Evolutionary conservation across 495 filamentous ascomycete species (phyloP), one percentile per base, ranked within the genome.

Genomic region (Aspergillus egyptiacus): DNA sequence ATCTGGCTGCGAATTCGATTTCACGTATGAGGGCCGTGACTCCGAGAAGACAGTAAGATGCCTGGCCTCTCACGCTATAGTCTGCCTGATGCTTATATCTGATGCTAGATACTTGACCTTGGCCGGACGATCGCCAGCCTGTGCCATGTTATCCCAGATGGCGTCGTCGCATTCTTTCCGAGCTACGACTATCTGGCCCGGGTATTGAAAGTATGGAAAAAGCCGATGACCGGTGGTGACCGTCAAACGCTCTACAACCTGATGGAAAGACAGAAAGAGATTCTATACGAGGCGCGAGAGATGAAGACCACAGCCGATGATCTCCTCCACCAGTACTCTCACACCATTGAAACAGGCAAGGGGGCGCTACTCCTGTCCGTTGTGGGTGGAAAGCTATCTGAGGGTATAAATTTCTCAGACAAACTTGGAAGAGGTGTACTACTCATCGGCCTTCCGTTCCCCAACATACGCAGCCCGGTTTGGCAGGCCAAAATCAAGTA

Each of bases 391-490:
- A 93, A 90, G 54, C 79, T 98, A 67, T 91, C 86, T 44, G 93
- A 98, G 68, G 93, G 93, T 46, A 97, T 98, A 71, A 98, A 98
- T 66, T 98, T 98, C 73, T 90, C 89, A 11, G 93, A 98, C 62
- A 75, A 77, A 11, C 80, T 98, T 9, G 93, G 93, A 3, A 81
- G 93, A 31, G 90, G 86, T 37, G 88, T 98, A 30, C 63, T 95
- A 6, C 85, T 97, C 36, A 79, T 97, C 34, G 93, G 93, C 2
- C 72, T 97, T 0, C 93, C 93, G 1, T 98, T 93, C 62, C 91
- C 93, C 4, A 98, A 98, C 57, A 84, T 87, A 45, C 79, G 86
- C 59, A 88, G 85, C 8, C 83, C 89, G 10, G 86, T 95, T 55
- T 97, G 93, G 93, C 85, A 87, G 56, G 89, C 93, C 0, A 89